These are phyloP conservation scores for Beauveria asiatica DNA, from an alignment of 2,329 filamentous ascomycete species.

Conservation along the genomic window DNA sequence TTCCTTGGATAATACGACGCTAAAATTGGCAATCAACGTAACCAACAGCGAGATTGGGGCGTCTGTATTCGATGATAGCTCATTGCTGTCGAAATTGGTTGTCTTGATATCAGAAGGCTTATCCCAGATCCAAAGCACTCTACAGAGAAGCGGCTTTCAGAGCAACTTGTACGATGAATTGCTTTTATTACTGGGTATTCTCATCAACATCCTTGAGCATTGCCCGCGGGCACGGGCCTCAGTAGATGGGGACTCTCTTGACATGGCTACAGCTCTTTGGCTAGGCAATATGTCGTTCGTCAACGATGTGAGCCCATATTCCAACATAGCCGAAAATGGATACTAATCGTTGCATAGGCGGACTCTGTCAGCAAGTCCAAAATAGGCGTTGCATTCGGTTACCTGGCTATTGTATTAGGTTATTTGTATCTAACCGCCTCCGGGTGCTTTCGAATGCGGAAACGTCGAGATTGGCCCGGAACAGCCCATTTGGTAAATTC, in stretches of 20 bases:
- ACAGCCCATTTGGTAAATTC: slow-evolving; percentile 40
- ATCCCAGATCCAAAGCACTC: slow-evolving; percentile 35
- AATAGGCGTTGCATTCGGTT: slow-evolving; percentile 76
- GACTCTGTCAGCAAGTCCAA: slow-evolving; percentile 67
- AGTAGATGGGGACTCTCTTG: slow-evolving; percentile 35
- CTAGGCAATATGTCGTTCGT: slow-evolving; percentile 56
- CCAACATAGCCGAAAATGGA: not conserved
- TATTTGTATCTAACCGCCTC: slow-evolving; percentile 59
- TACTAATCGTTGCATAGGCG: slow-evolving; percentile 36
- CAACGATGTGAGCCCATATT: slow-evolving; percentile 50
- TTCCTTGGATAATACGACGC: slow-evolving; percentile 20
- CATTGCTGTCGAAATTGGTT: slow-evolving; percentile 41
- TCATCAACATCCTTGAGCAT: slow-evolving; percentile 84
- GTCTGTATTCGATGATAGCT: slow-evolving; percentile 55
- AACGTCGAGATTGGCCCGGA: slow-evolving; percentile 34
- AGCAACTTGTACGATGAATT: slow-evolving; percentile 56
- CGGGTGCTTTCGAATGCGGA: slow-evolving; percentile 34
- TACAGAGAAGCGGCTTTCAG: slow-evolving; percentile 40
- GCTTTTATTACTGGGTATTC: slow-evolving; percentile 68
- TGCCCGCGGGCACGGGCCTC: slow-evolving; percentile 51
- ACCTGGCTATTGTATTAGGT: slow-evolving; percentile 74
- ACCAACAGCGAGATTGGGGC: slow-evolving; percentile 77
- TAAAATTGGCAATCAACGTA: slow-evolving; percentile 68
- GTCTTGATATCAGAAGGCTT: slow-evolving; percentile 45
- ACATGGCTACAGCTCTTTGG: slow-evolving; percentile 56